These are phyloP conservation scores for Mortierella polycephala DNA, from an alignment of 371 early-diverging fungal species.

Conservation along the genomic window DNA sequence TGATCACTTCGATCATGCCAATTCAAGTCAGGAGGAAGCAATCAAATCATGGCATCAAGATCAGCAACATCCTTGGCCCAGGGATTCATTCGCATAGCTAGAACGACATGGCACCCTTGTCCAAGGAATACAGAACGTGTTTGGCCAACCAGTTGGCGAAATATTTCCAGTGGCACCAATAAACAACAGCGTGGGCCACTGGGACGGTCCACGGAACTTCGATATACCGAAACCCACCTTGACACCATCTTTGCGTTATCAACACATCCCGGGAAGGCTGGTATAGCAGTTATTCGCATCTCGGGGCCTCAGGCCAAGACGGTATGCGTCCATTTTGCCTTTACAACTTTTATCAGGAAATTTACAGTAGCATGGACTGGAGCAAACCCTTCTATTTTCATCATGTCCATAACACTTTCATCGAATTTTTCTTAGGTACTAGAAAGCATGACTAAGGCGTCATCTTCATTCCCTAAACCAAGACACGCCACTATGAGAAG, in stretches of 20 bases:
- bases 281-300: slow-evolving; percentile 82
- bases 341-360: not conserved
- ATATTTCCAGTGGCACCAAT: not conserved
- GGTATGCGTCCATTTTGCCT: slow-evolving; percentile 40
- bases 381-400: not conserved
- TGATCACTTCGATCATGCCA: too few relatives aligned
- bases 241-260: slow-evolving; percentile 84
- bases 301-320: slow-evolving; percentile 71
- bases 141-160: not conserved
- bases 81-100: too few relatives aligned
- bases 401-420: not conserved
- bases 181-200: not conserved
- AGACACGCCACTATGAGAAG: slow-evolving; percentile 63
- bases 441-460: slow-evolving; percentile 28
- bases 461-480: slow-evolving; percentile 49
- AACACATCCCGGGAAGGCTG: slow-evolving; percentile 81
- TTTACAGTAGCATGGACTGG: not conserved
- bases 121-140: not conserved
- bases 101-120: too few relatives aligned
- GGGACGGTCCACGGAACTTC: slow-evolving; percentile 16
- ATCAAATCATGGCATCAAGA: too few relatives aligned
- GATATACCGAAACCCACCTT: slow-evolving; percentile 43
- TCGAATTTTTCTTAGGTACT: slow-evolving; percentile 21
- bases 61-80: too few relatives aligned
- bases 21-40: too few relatives aligned